Base-by-base conservation (phyloP, 1,284 basidiomycete species). In the Apiotrichum domesticum region DNA sequence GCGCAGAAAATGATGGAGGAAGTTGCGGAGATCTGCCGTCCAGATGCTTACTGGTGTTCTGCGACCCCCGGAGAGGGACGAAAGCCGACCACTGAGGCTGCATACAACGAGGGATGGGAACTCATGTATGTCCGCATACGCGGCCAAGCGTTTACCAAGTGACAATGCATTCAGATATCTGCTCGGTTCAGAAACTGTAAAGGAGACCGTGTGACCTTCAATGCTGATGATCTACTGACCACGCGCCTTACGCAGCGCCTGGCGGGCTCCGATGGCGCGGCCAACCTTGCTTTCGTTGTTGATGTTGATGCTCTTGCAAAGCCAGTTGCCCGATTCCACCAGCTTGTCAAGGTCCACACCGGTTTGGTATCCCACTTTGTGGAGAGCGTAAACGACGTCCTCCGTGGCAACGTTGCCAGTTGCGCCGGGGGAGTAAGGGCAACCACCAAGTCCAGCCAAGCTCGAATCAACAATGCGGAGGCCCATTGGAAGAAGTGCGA, bases 331-430 rank as follows among this genome's bases (percentile, higher is more conserved):
- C 15, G 85, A 84, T 48, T 86, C 83, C 1, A 84, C 86, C 46
- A 94, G 78, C 61, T 81, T 76, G 15, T 84, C 81, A 41, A 93
- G 76, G 61, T 88, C 80, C 44, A 87, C 79, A 11, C 80, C 82
- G 0, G 90, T 85, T 13, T 81, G 74, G 75, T 88, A 93, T 2
- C 80, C 81, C 6, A 85, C 85, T 32, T 80, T 83, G 49, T 85
- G 83, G 5, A 97, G 80, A 0, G 88, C 87, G 65, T 95, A 92
- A 3, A 96, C 80, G 0, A 95, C 84, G 65, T 93, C 90, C 69
- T 95, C 92, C 0, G 90, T 94, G 0, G 89, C 86, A 33, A 93
- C 88, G 66, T 94, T 94, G n/a, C 91, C 91, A 0, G 89, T 93
- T 4, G 92, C 91, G 1, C 93, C 93, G 0, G 94, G 94, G 0